Conservation (phyloP, 1,284 basidiomycete genomes). For the Trichosporon sp. region DNA sequence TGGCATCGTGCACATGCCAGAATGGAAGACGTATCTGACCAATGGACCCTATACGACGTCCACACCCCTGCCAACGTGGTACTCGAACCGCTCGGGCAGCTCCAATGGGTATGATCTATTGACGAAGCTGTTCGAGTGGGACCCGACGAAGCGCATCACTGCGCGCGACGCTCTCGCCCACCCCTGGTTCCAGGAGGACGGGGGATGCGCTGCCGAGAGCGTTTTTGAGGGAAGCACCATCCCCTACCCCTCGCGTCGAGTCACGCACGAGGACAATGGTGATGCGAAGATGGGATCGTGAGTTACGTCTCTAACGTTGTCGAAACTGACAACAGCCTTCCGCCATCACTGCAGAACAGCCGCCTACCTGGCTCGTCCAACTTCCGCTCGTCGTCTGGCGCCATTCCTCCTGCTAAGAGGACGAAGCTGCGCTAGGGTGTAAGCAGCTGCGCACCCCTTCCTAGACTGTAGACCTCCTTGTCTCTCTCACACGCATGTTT, state of each 20-base stretch:
- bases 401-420: slow-evolving; percentile 23
- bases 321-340: slow-evolving; percentile 25
- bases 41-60: slow-evolving; percentile 55
- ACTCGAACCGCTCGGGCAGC: slow-evolving; percentile 54
- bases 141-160: slow-evolving; percentile 78
- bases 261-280: slow-evolving; percentile 54
- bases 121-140: slow-evolving; percentile 75
- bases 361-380: slow-evolving; percentile 41
- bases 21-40: slow-evolving; percentile 74
- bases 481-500: neutral
- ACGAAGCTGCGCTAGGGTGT: slow-evolving; percentile 32
- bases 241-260: slow-evolving; percentile 50
- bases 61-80: slow-evolving; percentile 58
- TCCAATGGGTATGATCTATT: slow-evolving; percentile 70
- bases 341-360: slow-evolving; percentile 35
- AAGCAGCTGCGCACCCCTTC: neutral
- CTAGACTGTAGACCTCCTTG: neutral
- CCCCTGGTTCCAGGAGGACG: slow-evolving; percentile 52
- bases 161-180: slow-evolving; percentile 76
- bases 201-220: slow-evolving; percentile 42
- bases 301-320: slow-evolving; percentile 16
- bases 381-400: slow-evolving; percentile 35
- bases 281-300: slow-evolving; percentile 49
- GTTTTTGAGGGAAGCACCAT: slow-evolving; percentile 46
- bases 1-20: slow-evolving; percentile 76